A percentile compares a stretch with the other conserved stretches of the same genome.
phyloP scores from a whole-genome alignment of 306 rosid genomes.

The Vigna reflexopilosa region DNA sequence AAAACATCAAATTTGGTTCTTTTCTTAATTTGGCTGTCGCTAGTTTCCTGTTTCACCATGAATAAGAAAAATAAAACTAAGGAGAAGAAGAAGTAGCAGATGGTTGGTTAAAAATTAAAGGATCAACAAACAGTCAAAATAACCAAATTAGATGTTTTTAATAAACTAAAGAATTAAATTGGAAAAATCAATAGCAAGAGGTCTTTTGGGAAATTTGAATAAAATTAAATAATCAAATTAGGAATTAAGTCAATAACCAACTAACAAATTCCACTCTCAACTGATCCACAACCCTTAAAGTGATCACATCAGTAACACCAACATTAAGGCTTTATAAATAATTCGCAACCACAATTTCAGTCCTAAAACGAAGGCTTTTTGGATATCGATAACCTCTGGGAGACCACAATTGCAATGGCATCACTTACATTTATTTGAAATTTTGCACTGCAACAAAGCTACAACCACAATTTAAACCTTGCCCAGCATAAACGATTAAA shows the following conservation, averaged over 20 bases:
- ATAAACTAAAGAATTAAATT: too few relatives aligned
- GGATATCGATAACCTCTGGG: background rate
- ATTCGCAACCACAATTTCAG: background rate
- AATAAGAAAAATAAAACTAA: too few relatives aligned
- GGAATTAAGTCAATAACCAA: background rate
- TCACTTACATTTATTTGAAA: background rate
- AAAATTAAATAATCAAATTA: too few relatives aligned
- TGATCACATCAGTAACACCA: background rate
- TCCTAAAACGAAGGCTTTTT: background rate
- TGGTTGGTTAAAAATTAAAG: too few relatives aligned
- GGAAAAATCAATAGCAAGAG: too few relatives aligned
- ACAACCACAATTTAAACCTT: background rate
- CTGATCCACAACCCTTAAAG: conserved; percentile 2
- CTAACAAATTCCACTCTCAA: conserved; percentile 34
- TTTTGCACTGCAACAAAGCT: background rate
- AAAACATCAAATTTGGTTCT: too few relatives aligned
- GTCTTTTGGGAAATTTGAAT: too few relatives aligned
- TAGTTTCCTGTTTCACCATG: too few relatives aligned
- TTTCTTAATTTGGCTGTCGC: too few relatives aligned
- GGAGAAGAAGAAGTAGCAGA: too few relatives aligned
- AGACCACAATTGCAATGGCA: background rate
- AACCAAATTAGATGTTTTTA: too few relatives aligned
- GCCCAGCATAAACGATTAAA: background rate
- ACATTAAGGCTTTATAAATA: background rate
- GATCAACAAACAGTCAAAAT: too few relatives aligned